Conservation (phyloP, 2,329 filamentous ascomycete genomes). For the Colletotrichum paranaense region DNA sequence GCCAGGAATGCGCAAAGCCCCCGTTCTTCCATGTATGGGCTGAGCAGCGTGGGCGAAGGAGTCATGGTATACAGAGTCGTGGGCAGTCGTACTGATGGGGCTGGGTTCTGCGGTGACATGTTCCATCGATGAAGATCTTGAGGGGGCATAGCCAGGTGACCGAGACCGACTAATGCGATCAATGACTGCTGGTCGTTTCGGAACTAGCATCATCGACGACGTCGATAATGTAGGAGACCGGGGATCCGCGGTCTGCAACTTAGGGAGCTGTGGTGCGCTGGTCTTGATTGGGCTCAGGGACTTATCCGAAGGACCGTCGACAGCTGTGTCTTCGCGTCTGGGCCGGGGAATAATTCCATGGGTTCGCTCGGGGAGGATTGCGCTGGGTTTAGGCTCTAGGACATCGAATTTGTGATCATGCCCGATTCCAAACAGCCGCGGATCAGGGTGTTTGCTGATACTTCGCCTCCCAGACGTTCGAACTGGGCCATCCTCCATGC, state of each 20-base stretch:
- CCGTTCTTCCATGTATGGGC: constrained; percentile 57
- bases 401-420: constrained; percentile 53
- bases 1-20: constrained; percentile 64
- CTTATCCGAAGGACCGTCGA: constrained; percentile 57
- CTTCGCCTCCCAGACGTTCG: constrained; percentile 53
- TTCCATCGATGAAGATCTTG: constrained; percentile 70
- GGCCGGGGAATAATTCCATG: constrained; percentile 40
- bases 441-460: constrained; percentile 53
- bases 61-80: constrained; percentile 67
- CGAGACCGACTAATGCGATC: constrained; percentile 64
- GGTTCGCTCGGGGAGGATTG: constrained; percentile 42
- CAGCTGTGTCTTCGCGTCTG: constrained; percentile 56
- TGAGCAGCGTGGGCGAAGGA: constrained; percentile 62
- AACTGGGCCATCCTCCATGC: constrained; percentile 56
- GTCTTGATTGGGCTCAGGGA: constrained; percentile 57
- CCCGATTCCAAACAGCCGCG: constrained; percentile 47
- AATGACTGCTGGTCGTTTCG: constrained; percentile 63
- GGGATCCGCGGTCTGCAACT: constrained; percentile 46
- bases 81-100: constrained; percentile 67
- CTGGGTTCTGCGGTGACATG: constrained; percentile 67
- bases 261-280: constrained; percentile 44
- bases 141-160: constrained; percentile 55
- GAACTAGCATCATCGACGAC: constrained; percentile 51
- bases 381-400: constrained; percentile 48
- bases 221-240: constrained; percentile 48